Evolutionary conservation across 257 asterid genomes (phyloP), one percentile per base, ranked within the genome.

Genomic region (Solanum medicagineum): DNA sequence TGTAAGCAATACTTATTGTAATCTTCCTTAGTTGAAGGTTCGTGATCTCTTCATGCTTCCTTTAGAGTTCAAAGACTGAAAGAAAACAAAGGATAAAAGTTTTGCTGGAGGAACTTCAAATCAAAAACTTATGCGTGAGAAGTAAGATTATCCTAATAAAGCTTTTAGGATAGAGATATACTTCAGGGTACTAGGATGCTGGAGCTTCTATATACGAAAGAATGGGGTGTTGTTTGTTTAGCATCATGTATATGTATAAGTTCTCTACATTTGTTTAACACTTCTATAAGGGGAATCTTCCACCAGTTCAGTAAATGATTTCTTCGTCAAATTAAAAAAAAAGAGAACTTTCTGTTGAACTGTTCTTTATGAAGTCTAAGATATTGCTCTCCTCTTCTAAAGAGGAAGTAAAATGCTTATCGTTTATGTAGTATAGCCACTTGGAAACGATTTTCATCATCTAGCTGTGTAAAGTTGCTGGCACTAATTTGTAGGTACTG

Each of bases 401-500:
- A 71, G 42, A 42, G 80, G 44, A 42, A 20, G 9, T 44, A 26
- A 20, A 71, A 71, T 71, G 80, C 56, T 71, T 32, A 16, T 71
- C 16, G 13, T 51, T 26, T 26, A 49, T 77, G 47, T 77, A 77
- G 47, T 77, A 77, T 53, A 45, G 20, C 44, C 62, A 22, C 44
- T 75, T 75, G 81, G 22, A 24, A 49, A 60, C 42, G 49, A 49
- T 75, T 49, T 75, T 49, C n/a, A 49, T 49, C 6, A 49, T 77
- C 47, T 77, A 8, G 17, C 62, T 26, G 59, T 77, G 47, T 51
- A 26, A 77, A 77, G 83, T 77, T 77, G 62, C 63, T 77, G 83
- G 26, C 63, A 26, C 63, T 24, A 10, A 54, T 86, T 63, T 87
- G 83, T 95, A 96, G 99, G 99, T 94, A 62, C 86, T 96, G 88